Conservation (phyloP, 495 filamentous ascomycete genomes). For the Tetracladium setigerum region DNA sequence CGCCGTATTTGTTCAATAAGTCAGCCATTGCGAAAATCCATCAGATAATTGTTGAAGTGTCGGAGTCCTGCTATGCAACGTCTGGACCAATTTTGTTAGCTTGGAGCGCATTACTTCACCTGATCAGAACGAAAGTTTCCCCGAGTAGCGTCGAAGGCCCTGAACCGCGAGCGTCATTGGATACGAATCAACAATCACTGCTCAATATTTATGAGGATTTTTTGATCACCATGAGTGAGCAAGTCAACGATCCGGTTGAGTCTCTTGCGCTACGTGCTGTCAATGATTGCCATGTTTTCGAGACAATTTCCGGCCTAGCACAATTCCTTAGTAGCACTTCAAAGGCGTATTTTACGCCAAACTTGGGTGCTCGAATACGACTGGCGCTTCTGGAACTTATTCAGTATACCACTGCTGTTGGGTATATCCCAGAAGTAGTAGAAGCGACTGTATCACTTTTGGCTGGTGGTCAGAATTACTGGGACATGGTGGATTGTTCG, state of each 20-base stretch:
- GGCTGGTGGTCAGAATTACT: slow-evolving; percentile 44
- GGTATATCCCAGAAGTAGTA: slow-evolving; percentile 61
- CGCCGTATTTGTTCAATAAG: slow-evolving; percentile 55
- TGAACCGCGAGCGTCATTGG: too few species aligned
- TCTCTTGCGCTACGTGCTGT: slow-evolving; percentile 42
- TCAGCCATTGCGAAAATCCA: slow-evolving; percentile 58
- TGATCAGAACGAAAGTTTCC: slow-evolving; percentile 37
- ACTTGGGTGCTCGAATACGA: slow-evolving; percentile 45
- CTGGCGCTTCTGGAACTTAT: slow-evolving; percentile 57
- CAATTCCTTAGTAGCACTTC: slow-evolving; percentile 35
- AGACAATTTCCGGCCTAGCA: slow-evolving; percentile 52
- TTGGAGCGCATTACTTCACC: slow-evolving; percentile 70
- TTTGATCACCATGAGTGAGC: too few species aligned
- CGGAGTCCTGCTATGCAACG: slow-evolving; percentile 32
- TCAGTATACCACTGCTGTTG: slow-evolving; percentile 44
- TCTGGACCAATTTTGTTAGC: slow-evolving; percentile 64
- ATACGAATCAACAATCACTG: too few species aligned
- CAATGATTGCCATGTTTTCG: slow-evolving; percentile 49
- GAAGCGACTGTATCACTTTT: slow-evolving; percentile 54
- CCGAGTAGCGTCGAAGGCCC: too few species aligned
- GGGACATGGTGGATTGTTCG: slow-evolving; percentile 29
- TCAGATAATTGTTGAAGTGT: slow-evolving; percentile 46
- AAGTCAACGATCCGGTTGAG: slow-evolving; percentile 34
- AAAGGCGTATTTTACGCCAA: slow-evolving; percentile 35
- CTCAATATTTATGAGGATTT: too few species aligned